Evolutionary conservation across 163 green algal species (phyloP), one percentile per base, ranked within the genome.

Genomic region (Coccomyxa subellipsoidea): DNA sequence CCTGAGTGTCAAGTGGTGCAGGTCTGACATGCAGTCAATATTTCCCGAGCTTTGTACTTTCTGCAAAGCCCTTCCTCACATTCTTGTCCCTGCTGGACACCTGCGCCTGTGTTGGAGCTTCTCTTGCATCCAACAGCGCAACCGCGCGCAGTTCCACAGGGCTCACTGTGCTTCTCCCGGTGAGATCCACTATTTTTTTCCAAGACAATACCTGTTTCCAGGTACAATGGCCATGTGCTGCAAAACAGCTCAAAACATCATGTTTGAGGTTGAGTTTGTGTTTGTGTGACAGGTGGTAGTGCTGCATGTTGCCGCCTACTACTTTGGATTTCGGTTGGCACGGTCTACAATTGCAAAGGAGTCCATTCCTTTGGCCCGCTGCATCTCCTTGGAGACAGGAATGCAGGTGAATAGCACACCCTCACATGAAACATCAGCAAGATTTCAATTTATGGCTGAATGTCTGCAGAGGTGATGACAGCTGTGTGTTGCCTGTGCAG

Each of bases 51-150:
- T 38, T 83, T 47, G 84, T 87, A 2, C 35, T 32, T 34, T 47
- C 15, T 36, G 69, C 80, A 3, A 73, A 69, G 70, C 84, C 84
- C 2, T 27, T 81, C 32, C 38, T 87, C 40, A 77, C 78, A 4
- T 72, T 71, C 54, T 40, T 69, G 0, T 81, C 84, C 27, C 47
- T 87, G 31, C 31, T 84, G 76, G 84, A 83, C 77, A 87, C 84
- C 7, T 87, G 80, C 69, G 80, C 81, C 18, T 85, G 84, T 69
- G 84, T 87, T 34, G 84, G 80, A 25, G 84, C 84, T 27, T 83
- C 76, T 37, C 84, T 87, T 0, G 71, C 47, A 29, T 83, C 77
- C 47, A 87, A 87, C 80, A 80, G 76, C 47, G 69, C 72, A 53
- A 69, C 81, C 32, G 80, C 80, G 10, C 79, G 83, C 34, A 83